phyloP scores from a whole-genome alignment of 2,329 filamentous ascomycete genomes.

The Fragosphaeria purpurea region DNA sequence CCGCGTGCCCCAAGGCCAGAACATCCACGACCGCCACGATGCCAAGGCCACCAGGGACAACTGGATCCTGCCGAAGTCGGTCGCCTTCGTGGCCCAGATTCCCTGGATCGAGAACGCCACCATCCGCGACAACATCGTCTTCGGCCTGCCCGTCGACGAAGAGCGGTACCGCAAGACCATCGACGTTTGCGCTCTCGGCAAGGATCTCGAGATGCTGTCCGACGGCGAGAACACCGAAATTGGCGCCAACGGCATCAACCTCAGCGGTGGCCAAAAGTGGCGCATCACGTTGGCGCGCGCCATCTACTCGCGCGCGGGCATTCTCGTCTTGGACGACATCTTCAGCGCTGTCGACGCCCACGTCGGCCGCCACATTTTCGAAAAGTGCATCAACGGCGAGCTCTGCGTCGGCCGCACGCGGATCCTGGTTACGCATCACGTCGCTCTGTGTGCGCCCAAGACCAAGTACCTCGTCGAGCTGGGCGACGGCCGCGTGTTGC shows the following conservation, averaged over 20 bases:
- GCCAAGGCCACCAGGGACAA: conserved; percentile 49
- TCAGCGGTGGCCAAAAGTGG: conserved; percentile 79
- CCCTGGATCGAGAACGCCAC: conserved; percentile 81
- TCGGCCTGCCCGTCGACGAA: conserved; percentile 60
- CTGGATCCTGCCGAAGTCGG: conserved; percentile 59
- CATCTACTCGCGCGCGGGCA: conserved; percentile 67
- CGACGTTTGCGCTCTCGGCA: conserved; percentile 61
- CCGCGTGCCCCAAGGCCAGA: conserved; percentile 40
- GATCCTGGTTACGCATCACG: conserved; percentile 73
- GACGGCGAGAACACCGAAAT: conserved; percentile 75
- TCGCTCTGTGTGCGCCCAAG: conserved; percentile 58
- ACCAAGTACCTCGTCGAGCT: conserved; percentile 68
- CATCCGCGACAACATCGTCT: conserved; percentile 68
- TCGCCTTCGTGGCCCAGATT: conserved; percentile 69
- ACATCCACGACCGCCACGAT: conserved; percentile 47
- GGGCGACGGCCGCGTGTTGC: conserved; percentile 54
- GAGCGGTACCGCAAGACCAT: conserved; percentile 62
- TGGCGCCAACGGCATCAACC: conserved; percentile 73
- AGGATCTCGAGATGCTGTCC: conserved; percentile 65
- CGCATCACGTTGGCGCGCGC: conserved; percentile 70
- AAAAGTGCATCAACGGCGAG: conserved; percentile 63
- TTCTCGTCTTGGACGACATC: conserved; percentile 72
- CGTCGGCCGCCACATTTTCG: conserved; percentile 69
- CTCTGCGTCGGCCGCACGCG: conserved; percentile 60
- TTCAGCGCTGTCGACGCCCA: conserved; percentile 77